Evolutionary conservation across 106 monocot genomes (phyloP).

Genomic region (Dendrobium huoshanense): DNA sequence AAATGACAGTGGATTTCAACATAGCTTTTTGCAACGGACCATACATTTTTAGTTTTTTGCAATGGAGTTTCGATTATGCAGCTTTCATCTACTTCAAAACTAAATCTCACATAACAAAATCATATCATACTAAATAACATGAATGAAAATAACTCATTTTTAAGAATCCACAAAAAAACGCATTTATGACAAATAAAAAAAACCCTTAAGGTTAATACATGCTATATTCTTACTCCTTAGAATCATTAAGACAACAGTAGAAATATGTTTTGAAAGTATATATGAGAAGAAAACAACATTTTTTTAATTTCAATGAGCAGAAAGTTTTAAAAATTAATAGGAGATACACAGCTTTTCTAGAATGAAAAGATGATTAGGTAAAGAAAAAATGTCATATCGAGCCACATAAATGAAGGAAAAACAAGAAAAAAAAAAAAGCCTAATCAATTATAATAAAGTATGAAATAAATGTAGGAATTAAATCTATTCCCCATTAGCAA

Average conservation of each 20-base stretch:
- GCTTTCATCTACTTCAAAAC: background rate
- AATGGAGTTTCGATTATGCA: background rate
- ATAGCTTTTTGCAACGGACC: background rate
- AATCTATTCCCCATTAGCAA: too few relatives aligned
- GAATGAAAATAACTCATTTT: background rate
- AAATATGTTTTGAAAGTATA: too few relatives aligned
- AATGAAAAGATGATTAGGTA: too few relatives aligned
- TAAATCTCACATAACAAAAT: background rate
- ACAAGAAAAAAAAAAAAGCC: too few relatives aligned
- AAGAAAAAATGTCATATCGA: too few relatives aligned
- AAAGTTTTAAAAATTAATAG: too few relatives aligned
- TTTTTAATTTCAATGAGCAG: too few relatives aligned
- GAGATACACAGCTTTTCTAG: too few relatives aligned
- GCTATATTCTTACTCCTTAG: background rate
- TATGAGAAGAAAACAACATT: too few relatives aligned
- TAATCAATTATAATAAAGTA: too few relatives aligned
- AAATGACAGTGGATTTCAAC: background rate
- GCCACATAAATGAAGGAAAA: too few relatives aligned
- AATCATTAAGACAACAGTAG: background rate
- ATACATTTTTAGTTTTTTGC: background rate
- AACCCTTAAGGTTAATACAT: background rate
- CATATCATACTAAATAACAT: background rate
- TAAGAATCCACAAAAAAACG: background rate
- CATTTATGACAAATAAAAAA: background rate
- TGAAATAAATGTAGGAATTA: too few relatives aligned